Conservation (phyloP, 768 basidiomycete species). For the Trametes cinnabarina region DNA sequence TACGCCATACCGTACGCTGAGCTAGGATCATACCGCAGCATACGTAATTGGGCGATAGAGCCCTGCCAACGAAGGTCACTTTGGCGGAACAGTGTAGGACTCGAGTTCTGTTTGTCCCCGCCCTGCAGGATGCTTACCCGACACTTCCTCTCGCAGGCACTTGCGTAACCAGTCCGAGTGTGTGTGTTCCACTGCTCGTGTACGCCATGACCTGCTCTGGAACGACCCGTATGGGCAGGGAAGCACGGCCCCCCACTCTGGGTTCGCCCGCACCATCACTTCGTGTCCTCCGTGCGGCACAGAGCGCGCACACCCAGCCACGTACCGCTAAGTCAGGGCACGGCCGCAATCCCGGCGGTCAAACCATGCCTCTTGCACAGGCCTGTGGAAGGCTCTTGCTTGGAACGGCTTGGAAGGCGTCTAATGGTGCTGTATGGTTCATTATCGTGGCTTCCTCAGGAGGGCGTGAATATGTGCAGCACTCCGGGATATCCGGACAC, state of each 20-base stretch:
- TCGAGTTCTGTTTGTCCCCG: not conserved
- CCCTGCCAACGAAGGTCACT: too few relatives aligned
- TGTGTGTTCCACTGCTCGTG: constrained; percentile 5
- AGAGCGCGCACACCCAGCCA: not conserved
- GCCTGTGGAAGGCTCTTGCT: not conserved
- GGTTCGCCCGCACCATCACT: constrained; percentile 10
- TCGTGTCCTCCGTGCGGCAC: constrained; percentile 11
- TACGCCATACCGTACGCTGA: too few relatives aligned
- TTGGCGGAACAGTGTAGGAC: too few relatives aligned
- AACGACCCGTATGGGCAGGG: constrained; percentile 6
- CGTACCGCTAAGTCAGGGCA: not conserved
- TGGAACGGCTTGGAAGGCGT: not conserved
- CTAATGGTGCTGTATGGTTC: not conserved
- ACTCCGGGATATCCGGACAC: constrained; percentile 13
- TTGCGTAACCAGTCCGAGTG: not conserved
- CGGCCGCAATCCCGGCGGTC: not conserved
- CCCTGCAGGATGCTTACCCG: constrained; percentile 4
- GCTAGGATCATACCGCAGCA: too few relatives aligned
- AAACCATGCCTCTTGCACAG: not conserved
- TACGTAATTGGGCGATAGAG: too few relatives aligned
- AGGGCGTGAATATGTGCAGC: not conserved
- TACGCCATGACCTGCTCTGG: constrained; percentile 14
- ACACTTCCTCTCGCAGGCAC: not conserved
- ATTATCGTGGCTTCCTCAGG: not conserved
- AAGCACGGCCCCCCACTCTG: constrained; percentile 1